These are phyloP conservation scores for Cubamyces lactineus DNA, from an alignment of 768 basidiomycete genomes.

Conservation along the genomic window DNA sequence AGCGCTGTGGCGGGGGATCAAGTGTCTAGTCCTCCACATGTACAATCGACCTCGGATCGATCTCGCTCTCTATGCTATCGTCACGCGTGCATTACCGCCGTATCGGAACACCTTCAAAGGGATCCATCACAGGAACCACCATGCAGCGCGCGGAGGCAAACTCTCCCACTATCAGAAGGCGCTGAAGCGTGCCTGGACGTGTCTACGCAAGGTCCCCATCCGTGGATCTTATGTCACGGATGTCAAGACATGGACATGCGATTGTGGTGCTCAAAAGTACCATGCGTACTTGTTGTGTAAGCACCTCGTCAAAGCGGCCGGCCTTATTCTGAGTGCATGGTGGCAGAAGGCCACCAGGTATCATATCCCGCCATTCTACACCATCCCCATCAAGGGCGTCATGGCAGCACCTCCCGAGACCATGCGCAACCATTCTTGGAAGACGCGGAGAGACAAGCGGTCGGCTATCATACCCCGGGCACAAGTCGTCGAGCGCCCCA, in stretches of 20 bases:
- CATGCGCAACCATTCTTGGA: neutral
- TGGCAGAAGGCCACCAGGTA: neutral
- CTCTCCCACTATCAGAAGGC: too few relatives aligned
- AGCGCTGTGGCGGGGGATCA: neutral
- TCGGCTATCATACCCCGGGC: neutral
- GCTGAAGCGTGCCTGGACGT: neutral
- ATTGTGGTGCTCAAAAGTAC: conserved; percentile 36
- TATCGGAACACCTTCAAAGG: neutral
- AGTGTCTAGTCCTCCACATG: neutral
- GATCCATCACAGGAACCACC: neutral
- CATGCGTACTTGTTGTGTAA: conserved; percentile 37
- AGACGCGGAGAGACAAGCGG: too few relatives aligned
- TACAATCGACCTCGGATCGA: neutral
- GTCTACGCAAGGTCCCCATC: neutral
- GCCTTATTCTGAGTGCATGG: neutral
- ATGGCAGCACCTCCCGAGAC: too few relatives aligned
- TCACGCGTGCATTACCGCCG: neutral
- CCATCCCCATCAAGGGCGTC: conserved; percentile 12
- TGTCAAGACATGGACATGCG: conserved; percentile 34
- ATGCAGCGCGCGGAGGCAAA: neutral
- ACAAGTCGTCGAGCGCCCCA: neutral
- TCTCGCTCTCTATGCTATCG: neutral
- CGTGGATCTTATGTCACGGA: conserved; percentile 22
- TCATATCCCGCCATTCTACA: conserved; percentile 22
- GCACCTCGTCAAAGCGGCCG: conserved; percentile 37